Percentiles rank a stretch among this genome's conserved stretches.
Conservation (phyloP, 116 monocot genomes). For the Thalassia testudinum region DNA sequence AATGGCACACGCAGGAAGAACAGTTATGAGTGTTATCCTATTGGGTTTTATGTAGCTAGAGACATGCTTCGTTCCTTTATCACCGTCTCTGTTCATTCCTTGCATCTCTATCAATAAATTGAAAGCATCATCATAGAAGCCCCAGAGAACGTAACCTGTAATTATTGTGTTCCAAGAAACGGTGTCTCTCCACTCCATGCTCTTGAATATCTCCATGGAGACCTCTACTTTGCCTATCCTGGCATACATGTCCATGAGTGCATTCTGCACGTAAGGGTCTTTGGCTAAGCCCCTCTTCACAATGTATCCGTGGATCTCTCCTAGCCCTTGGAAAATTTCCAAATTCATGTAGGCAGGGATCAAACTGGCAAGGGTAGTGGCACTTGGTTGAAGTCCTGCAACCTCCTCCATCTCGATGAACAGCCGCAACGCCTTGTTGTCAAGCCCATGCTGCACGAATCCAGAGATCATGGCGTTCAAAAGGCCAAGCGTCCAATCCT, state of each 20-base stretch:
- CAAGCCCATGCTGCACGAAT: slow-evolving; percentile 46
- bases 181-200: slow-evolving; percentile 45
- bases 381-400: slow-evolving; percentile 44
- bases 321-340: slow-evolving; percentile 39
- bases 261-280: slow-evolving; percentile 79
- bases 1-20: slow-evolving; percentile 72
- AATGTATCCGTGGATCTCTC: slow-evolving; percentile 65
- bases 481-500: slow-evolving; percentile 39
- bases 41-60: slow-evolving; percentile 28
- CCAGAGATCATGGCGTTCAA: slow-evolving; percentile 97
- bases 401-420: slow-evolving; percentile 57
- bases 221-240: slow-evolving; percentile 49
- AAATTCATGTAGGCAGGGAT: slow-evolving; percentile 65
- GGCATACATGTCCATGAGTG: slow-evolving; percentile 84
- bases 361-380: slow-evolving; percentile 72
- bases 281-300: slow-evolving; percentile 52
- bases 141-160: slow-evolving; percentile 31
- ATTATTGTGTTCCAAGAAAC: slow-evolving; percentile 96
- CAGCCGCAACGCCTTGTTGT: slow-evolving; percentile 43
- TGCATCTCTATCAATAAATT: slow-evolving; percentile 60
- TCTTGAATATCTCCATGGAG: slow-evolving; percentile 40
- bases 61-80: not conserved
- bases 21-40: slow-evolving; percentile 57
- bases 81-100: slow-evolving; percentile 5
- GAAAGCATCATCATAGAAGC: slow-evolving; percentile 34